These are phyloP conservation scores for Xylariaceae sp. DNA, from an alignment of 2,329 filamentous ascomycete species.

Conservation along the genomic window DNA sequence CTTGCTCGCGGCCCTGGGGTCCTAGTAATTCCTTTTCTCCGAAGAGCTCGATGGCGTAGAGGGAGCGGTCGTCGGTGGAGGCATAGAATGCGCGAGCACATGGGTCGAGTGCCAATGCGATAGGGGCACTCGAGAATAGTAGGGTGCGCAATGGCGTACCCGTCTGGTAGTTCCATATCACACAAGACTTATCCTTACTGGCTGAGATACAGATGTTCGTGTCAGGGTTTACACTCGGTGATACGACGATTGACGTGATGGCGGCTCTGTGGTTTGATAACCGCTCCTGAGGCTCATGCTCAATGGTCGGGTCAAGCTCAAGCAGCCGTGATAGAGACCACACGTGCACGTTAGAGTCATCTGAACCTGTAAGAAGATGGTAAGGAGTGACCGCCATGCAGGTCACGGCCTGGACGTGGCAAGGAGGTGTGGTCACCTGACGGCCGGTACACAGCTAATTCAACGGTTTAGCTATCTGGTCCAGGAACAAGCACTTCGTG, in stretches of 20 bases:
- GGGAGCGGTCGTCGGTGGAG: conserved; percentile 71
- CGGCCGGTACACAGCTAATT: conserved; percentile 66
- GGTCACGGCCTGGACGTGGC: conserved; percentile 76
- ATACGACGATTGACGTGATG: conserved; percentile 59
- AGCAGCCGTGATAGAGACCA: conserved; percentile 80
- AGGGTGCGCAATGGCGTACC: conserved; percentile 75
- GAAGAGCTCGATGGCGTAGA: conserved; percentile 74
- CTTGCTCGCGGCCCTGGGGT: conserved; percentile 45
- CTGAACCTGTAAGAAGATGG: conserved; percentile 71
- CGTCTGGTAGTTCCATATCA: conserved; percentile 87
- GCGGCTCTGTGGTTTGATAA: conserved; percentile 72
- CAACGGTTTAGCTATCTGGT: conserved; percentile 20
- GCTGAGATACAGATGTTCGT: conserved; percentile 80
- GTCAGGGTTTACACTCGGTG: conserved; percentile 60
- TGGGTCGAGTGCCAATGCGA: conserved; percentile 72
- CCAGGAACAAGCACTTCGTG: neutral
- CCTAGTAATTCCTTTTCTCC: conserved; percentile 52
- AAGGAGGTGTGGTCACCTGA: conserved; percentile 67
- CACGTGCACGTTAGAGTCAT: conserved; percentile 85
- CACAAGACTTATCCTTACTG: conserved; percentile 79
- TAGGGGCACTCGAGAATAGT: conserved; percentile 67
- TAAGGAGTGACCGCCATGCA: conserved; percentile 66
- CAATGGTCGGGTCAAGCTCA: conserved; percentile 48
- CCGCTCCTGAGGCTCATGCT: conserved; percentile 67
- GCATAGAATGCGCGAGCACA: conserved; percentile 78